phyloP scores from a whole-genome alignment of 2,329 filamentous ascomycete genomes.

The Sphaceloma murrayae region DNA sequence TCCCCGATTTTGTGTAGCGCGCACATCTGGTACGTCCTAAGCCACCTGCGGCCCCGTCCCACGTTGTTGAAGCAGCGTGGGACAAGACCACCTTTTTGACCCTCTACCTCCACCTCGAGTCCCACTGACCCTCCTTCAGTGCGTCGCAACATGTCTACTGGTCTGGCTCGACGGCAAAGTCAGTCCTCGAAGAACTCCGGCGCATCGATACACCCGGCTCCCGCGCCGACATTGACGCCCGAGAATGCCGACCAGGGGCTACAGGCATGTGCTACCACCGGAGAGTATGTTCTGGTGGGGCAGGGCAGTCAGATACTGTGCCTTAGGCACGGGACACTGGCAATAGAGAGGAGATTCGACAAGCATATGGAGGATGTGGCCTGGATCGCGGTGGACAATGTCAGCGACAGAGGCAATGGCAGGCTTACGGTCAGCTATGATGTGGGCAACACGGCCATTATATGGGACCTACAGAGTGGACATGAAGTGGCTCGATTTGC shows the following conservation, averaged over 20 bases:
- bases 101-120: slow-evolving; percentile 17
- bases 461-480: slow-evolving; percentile 92
- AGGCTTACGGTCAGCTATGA: slow-evolving; percentile 90
- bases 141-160: slow-evolving; percentile 33
- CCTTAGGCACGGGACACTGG: slow-evolving; percentile 84
- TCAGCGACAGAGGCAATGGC: slow-evolving; percentile 76
- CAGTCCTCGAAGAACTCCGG: slow-evolving; percentile 14
- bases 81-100: slow-evolving; percentile 18
- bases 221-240: slow-evolving; percentile 37
- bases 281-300: slow-evolving; percentile 80
- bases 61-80: slow-evolving; percentile 12
- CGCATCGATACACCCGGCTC: slow-evolving; percentile 28
- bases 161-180: slow-evolving; percentile 6
- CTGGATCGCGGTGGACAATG: slow-evolving; percentile 80
- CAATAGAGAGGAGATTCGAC: slow-evolving; percentile 77
- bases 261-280: slow-evolving; percentile 82
- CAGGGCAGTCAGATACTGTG: slow-evolving; percentile 74
- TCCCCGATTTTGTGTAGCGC: slow-evolving; percentile 23
- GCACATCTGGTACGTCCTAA: slow-evolving; percentile 28
- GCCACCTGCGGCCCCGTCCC: slow-evolving; percentile 15
- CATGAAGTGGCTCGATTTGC: slow-evolving; percentile 85
- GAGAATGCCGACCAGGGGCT: slow-evolving; percentile 49
- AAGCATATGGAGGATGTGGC: slow-evolving; percentile 74
- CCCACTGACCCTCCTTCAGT: slow-evolving; percentile 20
- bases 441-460: slow-evolving; percentile 78